A percentile compares a stretch with the other conserved stretches of the same genome.
phyloP scores from a whole-genome alignment of 2,329 filamentous ascomycete genomes.

The Ustulina deusta region DNA sequence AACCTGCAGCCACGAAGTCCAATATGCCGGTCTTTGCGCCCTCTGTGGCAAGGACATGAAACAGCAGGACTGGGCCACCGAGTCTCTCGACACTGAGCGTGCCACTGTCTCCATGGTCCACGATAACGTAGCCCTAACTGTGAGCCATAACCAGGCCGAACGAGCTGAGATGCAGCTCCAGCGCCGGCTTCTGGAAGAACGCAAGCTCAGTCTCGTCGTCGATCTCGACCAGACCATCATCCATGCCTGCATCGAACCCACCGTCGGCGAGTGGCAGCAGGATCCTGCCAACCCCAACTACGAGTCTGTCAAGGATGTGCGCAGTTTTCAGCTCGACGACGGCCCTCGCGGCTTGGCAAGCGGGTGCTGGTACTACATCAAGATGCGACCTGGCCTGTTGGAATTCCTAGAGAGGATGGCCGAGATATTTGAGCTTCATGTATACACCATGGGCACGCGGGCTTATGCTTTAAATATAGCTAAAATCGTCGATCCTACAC shows the following conservation, averaged over 20 bases:
- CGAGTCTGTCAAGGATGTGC: constrained; percentile 88
- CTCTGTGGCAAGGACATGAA: constrained; percentile 98
- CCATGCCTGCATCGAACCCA: constrained; percentile 96
- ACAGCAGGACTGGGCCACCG: constrained; percentile 84
- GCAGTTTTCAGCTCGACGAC: constrained; percentile 91
- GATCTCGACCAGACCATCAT: constrained; percentile 99
- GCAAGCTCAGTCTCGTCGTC: constrained; percentile 92
- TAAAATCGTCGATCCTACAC: constrained; percentile 89
- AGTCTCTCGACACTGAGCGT: constrained; percentile 81
- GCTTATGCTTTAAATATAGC: constrained; percentile 95
- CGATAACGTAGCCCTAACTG: constrained; percentile 86
- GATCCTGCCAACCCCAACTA: constrained; percentile 92
- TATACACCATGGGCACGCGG: constrained; percentile 98
- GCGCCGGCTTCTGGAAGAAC: constrained; percentile 79
- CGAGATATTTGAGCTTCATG: constrained; percentile 87
- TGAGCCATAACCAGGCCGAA: constrained; percentile 84
- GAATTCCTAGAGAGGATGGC: constrained; percentile 74
- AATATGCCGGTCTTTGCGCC: constrained; percentile 90
- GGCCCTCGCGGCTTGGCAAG: constrained; percentile 74
- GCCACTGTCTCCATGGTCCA: constrained; percentile 96
- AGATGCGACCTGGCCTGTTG: constrained; percentile 87
- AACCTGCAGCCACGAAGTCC: constrained; percentile 88
- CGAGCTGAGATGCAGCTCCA: constrained; percentile 89
- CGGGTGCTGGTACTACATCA: constrained; percentile 98
- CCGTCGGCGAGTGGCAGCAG: constrained; percentile 93